These are phyloP conservation scores for Lolium multiflorum DNA, from an alignment of 176 grass and related monocot genomes.

Conservation along the genomic window DNA sequence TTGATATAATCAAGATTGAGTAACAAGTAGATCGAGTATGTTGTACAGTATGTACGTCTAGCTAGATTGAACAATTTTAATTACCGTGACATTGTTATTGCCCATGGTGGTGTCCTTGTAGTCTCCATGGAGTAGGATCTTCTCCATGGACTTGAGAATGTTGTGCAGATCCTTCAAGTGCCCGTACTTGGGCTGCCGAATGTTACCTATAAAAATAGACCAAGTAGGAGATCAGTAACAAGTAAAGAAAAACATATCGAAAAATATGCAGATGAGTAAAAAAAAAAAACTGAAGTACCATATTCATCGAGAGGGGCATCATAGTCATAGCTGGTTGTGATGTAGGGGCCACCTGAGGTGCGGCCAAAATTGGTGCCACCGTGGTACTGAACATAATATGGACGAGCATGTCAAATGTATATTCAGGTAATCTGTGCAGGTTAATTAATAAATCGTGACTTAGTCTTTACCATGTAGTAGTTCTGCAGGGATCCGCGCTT, in stretches of 20 bases:
- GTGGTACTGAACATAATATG: conserved; percentile 58
- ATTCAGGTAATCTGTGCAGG: not conserved
- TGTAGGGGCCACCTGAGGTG: conserved; percentile 81
- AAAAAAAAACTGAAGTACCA: conserved; percentile 39
- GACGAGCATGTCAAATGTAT: not conserved
- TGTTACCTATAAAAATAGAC: conserved; percentile 6
- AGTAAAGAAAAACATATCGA: not conserved
- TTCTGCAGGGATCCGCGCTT: conserved; percentile 69
- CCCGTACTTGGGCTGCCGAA: not conserved
- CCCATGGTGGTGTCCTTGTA: not conserved
- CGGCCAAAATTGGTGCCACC: conserved; percentile 90
- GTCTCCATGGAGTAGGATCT: conserved; percentile 23
- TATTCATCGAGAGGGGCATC: conserved; percentile 93
- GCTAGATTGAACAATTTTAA: not conserved
- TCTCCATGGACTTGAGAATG: conserved; percentile 23
- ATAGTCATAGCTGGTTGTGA: conserved; percentile 85
- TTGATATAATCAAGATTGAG: not conserved
- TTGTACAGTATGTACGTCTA: too few species aligned
- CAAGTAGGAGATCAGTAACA: not conserved
- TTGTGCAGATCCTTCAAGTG: conserved; percentile 10
- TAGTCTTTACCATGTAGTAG: conserved; percentile 70
- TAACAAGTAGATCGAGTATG: too few species aligned
- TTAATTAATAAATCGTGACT: too few species aligned
- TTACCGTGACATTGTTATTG: conserved; percentile 18
- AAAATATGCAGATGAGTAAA: too few species aligned